Conservation (phyloP, 1,284 basidiomycete genomes). For the Trametes hirsuta region DNA sequence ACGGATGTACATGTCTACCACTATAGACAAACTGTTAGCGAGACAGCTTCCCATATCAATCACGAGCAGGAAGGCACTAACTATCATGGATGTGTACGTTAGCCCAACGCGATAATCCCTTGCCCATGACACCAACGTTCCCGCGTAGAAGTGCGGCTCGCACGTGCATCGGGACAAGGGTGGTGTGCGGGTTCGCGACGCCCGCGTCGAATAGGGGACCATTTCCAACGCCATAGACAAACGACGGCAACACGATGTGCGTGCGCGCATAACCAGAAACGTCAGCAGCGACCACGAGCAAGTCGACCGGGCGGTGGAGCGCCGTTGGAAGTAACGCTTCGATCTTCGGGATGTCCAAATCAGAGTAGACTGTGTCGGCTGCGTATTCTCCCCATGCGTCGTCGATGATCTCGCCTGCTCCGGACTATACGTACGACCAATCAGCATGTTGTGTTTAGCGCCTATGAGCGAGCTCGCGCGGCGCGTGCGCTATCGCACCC, state of each 20-base stretch:
- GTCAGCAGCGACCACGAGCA: slow-evolving; percentile 36
- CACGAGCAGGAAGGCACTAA: slow-evolving; percentile 8
- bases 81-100: slow-evolving; percentile 33
- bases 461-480: too few species aligned
- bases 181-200: slow-evolving; percentile 37
- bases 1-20: slow-evolving; percentile 21
- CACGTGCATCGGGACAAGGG: slow-evolving; percentile 37
- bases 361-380: slow-evolving; percentile 37
- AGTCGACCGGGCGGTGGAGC: slow-evolving; percentile 37
- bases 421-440: not conserved
- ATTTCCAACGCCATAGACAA: slow-evolving; percentile 40
- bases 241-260: slow-evolving; percentile 41
- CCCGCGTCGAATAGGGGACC: slow-evolving; percentile 40
- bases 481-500: too few species aligned
- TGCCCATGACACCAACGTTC: slow-evolving; percentile 35
- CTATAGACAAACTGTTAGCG: not conserved
- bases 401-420: slow-evolving; percentile 32
- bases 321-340: slow-evolving; percentile 36
- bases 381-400: slow-evolving; percentile 35
- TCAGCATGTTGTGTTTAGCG: too few species aligned
- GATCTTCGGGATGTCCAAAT: slow-evolving; percentile 37
- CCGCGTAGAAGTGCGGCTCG: slow-evolving; percentile 33
- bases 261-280: slow-evolving; percentile 32
- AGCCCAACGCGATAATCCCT: slow-evolving; percentile 31
- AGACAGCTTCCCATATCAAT: not conserved